phyloP scores from a whole-genome alignment of 2,329 filamentous ascomycete species.

The Aspergillus chevalieri region DNA sequence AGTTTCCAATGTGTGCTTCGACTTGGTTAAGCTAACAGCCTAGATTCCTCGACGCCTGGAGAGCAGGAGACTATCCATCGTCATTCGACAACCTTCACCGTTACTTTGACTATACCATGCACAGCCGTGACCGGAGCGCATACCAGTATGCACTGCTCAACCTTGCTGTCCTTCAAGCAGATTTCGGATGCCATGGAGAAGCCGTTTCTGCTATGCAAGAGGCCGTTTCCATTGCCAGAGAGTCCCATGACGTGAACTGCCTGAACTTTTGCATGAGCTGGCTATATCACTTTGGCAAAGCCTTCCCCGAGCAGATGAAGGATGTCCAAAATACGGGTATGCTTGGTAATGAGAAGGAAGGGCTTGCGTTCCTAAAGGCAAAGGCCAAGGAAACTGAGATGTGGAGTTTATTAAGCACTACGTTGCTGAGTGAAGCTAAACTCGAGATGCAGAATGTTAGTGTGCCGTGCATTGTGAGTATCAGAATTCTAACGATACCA shows the following conservation, averaged over 20 bases:
- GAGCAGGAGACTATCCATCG: conserved; percentile 79
- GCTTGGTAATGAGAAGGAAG: conserved; percentile 73
- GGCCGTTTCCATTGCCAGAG: conserved; percentile 86
- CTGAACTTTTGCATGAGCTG: conserved; percentile 94
- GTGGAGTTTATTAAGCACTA: conserved; percentile 77
- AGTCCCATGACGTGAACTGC: conserved; percentile 86
- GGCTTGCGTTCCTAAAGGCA: conserved; percentile 71
- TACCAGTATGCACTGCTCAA: conserved; percentile 96
- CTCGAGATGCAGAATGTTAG: conserved; percentile 67
- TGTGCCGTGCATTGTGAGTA: background rate
- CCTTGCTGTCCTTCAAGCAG: conserved; percentile 84
- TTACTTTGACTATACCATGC: conserved; percentile 96
- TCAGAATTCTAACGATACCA: conserved; percentile 23
- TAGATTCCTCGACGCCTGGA: conserved; percentile 87
- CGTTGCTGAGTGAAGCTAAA: conserved; percentile 79
- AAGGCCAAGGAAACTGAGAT: conserved; percentile 83
- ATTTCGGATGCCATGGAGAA: conserved; percentile 87
- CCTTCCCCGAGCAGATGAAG: conserved; percentile 68
- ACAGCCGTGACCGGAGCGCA: conserved; percentile 71
- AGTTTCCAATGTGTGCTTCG: conserved; percentile 7
- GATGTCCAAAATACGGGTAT: conserved; percentile 66
- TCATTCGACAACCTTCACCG: conserved; percentile 87
- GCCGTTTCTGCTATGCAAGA: conserved; percentile 93
- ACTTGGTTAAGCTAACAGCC: conserved; percentile 8
- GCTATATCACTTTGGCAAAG: conserved; percentile 89